Evolutionary conservation across 371 early-diverging fungal species (phyloP).

Genomic region (Syncephalastrum racemosum): DNA sequence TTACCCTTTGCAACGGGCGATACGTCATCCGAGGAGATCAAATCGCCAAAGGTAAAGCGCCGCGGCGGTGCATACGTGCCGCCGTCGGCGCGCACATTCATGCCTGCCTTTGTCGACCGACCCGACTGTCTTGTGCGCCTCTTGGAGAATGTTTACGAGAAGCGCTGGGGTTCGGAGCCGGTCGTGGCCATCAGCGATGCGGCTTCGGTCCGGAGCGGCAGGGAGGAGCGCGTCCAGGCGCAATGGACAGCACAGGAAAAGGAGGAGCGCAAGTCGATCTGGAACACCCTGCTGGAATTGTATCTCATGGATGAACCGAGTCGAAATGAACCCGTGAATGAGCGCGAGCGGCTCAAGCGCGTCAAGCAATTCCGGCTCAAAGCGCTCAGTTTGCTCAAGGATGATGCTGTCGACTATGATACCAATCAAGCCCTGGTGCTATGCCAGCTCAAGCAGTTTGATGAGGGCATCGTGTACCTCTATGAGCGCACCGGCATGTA

Average conservation of each 20-base stretch:
- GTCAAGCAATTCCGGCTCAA: constrained; percentile 35
- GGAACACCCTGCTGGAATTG: constrained; percentile 92
- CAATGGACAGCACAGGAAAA: constrained; percentile 28
- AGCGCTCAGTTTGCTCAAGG: constrained; percentile 42
- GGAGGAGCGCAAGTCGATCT: constrained; percentile 70
- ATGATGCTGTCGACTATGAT: constrained; percentile 70
- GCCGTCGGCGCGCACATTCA: constrained; percentile 60
- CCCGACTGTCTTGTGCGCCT: constrained; percentile 73
- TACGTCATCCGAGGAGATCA: constrained; percentile 2
- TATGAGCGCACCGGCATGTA: constrained; percentile 84
- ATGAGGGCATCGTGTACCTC: constrained; percentile 81
- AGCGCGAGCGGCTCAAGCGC: constrained; percentile 26
- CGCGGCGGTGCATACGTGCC: constrained; percentile 33
- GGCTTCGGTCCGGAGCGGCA: constrained; percentile 17
- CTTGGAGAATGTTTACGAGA: constrained; percentile 68
- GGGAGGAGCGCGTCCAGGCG: background rate
- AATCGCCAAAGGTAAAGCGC: constrained; percentile 9
- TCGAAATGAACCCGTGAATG: constrained; percentile 1
- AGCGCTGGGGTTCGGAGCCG: constrained; percentile 47
- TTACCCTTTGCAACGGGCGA: constrained; percentile 36
- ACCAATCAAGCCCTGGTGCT: constrained; percentile 88
- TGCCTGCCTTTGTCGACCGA: constrained; percentile 75
- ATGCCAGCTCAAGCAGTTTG: constrained; percentile 81
- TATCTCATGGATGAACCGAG: constrained; percentile 62
- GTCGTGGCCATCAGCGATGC: constrained; percentile 14